Conservation (phyloP, 1,284 basidiomycete genomes). For the Cryptococcus deneoformans region DNA sequence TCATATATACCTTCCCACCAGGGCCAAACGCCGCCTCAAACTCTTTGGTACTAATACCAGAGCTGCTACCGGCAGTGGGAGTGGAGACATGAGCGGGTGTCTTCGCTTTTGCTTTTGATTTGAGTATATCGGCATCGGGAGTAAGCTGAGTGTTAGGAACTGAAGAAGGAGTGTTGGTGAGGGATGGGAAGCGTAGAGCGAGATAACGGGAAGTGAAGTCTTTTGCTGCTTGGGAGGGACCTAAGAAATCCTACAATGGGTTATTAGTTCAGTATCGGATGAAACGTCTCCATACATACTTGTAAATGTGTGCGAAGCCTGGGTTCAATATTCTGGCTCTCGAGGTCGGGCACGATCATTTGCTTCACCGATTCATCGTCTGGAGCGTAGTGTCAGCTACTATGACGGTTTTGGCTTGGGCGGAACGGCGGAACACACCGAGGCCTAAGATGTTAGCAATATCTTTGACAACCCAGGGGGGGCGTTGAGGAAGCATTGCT, state of each 20-base stretch:
- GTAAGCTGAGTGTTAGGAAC: slow-evolving; percentile 12
- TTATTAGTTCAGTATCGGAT: neutral
- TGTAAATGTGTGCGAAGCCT: slow-evolving; percentile 37
- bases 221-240: slow-evolving; percentile 31
- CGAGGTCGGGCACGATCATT: slow-evolving; percentile 43
- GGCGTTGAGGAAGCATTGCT: slow-evolving; percentile 8
- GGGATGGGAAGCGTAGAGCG: slow-evolving; percentile 33
- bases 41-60: slow-evolving; percentile 13
- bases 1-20: slow-evolving; percentile 38
- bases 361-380: slow-evolving; percentile 42
- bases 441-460: slow-evolving; percentile 36
- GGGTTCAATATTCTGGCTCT: slow-evolving; percentile 31
- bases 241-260: slow-evolving; percentile 42
- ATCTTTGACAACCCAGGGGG: slow-evolving; percentile 40
- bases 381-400: slow-evolving; percentile 9
- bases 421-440: slow-evolving; percentile 16
- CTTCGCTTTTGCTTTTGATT: neutral
- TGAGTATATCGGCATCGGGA: slow-evolving; percentile 6
- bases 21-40: slow-evolving; percentile 30
- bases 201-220: slow-evolving; percentile 40
- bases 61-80: neutral
- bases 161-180: slow-evolving; percentile 15
- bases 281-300: slow-evolving; percentile 16
- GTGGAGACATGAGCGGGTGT: neutral
- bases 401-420: slow-evolving; percentile 1